A percentile compares a stretch with the other conserved stretches of the same genome.
These are phyloP conservation scores for Pythium rishiriense DNA, from an alignment of 352 stramenopile species.

Conservation along the genomic window DNA sequence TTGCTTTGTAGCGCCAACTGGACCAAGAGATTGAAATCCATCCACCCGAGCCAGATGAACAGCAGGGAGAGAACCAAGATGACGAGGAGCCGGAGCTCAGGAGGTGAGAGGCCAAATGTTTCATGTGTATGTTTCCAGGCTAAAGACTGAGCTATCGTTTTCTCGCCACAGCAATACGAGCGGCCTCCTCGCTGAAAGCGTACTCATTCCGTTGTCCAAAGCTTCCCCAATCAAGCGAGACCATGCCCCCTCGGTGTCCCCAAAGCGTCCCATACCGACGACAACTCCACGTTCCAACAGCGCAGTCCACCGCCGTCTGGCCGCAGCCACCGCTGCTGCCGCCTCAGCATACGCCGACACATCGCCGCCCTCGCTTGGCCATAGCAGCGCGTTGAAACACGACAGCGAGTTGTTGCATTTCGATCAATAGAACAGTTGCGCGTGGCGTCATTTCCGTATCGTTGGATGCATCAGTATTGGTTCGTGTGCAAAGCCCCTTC, in stretches of 20 bases:
- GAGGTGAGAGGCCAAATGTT: not conserved
- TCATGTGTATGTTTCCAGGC: not conserved
- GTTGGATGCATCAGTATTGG: not conserved
- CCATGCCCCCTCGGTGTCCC: not conserved
- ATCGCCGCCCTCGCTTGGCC: not conserved
- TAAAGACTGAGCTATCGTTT: not conserved
- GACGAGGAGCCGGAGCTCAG: conserved; percentile 3
- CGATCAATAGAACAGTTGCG: conserved; percentile 15
- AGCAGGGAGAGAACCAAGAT: not conserved
- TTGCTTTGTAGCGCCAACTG: conserved; percentile 10
- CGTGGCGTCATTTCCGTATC: not conserved
- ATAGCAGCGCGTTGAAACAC: conserved; percentile 3
- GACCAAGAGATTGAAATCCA: conserved; percentile 20
- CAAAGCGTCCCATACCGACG: not conserved
- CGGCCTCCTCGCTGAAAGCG: conserved; percentile 35
- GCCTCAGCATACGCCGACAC: not conserved
- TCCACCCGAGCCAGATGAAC: not conserved
- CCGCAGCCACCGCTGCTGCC: conserved; percentile 12
- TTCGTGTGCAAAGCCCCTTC: not conserved
- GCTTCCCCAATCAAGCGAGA: not conserved
- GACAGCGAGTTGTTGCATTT: conserved; percentile 52
- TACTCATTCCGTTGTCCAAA: conserved; percentile 39
- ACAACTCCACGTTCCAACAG: conserved; percentile 7
- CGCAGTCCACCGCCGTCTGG: conserved; percentile 7
- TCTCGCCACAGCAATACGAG: not conserved